A percentile compares a stretch with the other conserved stretches of the same genome.
Conservation (phyloP, 768 basidiomycete genomes). For the Hygrophoropsis aurantiaca region DNA sequence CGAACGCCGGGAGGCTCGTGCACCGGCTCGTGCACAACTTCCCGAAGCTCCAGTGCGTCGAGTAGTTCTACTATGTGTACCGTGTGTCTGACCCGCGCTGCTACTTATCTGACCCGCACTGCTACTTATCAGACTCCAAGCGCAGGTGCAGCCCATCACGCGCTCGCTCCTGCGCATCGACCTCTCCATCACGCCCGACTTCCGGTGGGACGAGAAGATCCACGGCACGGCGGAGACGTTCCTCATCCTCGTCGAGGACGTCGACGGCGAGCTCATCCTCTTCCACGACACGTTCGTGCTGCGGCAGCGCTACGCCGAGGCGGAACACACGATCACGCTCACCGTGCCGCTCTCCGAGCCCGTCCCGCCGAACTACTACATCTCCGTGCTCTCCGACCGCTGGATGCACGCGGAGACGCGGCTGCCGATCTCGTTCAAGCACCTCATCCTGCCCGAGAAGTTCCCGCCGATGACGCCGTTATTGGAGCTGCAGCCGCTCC, state of each 20-base stretch:
- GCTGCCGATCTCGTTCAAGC: constrained; percentile 95
- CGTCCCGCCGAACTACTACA: constrained; percentile 97
- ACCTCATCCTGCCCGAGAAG: constrained; percentile 94
- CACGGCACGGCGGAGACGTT: constrained; percentile 90
- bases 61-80: background rate
- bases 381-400: constrained; percentile 90
- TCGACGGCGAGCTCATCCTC: constrained; percentile 94
- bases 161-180: constrained; percentile 91
- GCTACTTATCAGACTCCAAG: constrained; percentile 64
- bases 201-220: constrained; percentile 95
- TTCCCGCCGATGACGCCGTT: constrained; percentile 92
- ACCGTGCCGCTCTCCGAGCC: constrained; percentile 98
- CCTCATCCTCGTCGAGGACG: constrained; percentile 93
- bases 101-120: background rate
- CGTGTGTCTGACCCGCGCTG: background rate
- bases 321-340: constrained; percentile 92
- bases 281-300: constrained; percentile 94
- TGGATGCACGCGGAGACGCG: constrained; percentile 97
- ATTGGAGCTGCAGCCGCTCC: constrained; percentile 88
- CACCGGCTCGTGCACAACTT: constrained; percentile 94
- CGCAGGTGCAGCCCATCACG: constrained; percentile 96
- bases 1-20: constrained; percentile 88
- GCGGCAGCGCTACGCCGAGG: constrained; percentile 86
- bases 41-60: constrained; percentile 88
- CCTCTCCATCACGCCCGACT: constrained; percentile 94